These are phyloP conservation scores for Cryomyces minteri DNA, from an alignment of 495 filamentous ascomycete species.

Conservation along the genomic window DNA sequence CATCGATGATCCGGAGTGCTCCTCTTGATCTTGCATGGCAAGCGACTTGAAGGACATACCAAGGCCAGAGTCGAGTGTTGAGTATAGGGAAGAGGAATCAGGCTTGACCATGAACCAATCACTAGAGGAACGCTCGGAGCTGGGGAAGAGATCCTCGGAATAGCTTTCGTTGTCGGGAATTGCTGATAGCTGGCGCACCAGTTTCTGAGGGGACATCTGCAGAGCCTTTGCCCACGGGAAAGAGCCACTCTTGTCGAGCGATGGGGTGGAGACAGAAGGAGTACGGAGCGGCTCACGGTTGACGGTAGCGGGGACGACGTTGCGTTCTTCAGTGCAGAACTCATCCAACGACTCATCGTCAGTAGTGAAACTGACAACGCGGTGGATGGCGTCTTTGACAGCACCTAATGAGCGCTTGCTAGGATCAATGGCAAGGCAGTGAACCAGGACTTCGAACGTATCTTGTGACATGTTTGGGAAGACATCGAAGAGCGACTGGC, in stretches of 20 bases:
- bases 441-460: conserved; percentile 77
- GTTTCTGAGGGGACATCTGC: conserved; percentile 53
- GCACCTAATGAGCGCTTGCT: conserved; percentile 65
- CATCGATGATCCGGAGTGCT: conserved; percentile 6
- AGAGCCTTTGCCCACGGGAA: conserved; percentile 95
- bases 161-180: conserved; percentile 67
- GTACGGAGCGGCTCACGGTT: conserved; percentile 93
- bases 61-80: conserved; percentile 56
- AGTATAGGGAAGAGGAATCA: conserved; percentile 61
- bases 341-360: conserved; percentile 84
- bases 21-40: conserved; percentile 6
- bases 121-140: conserved; percentile 39
- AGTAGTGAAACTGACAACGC: conserved; percentile 80
- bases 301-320: conserved; percentile 54
- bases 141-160: conserved; percentile 76
- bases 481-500: conserved; percentile 90
- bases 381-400: conserved; percentile 55
- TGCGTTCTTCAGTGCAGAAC: conserved; percentile 71
- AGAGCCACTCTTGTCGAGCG: conserved; percentile 54
- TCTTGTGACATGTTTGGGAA: conserved; percentile 98
- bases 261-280: conserved; percentile 80
- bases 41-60: conserved; percentile 50
- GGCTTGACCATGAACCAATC: conserved; percentile 30
- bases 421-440: conserved; percentile 80
- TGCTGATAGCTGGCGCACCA: conserved; percentile 67